A percentile compares a stretch with the other conserved stretches of the same genome.
These are phyloP conservation scores for Saccharomycopsis fibuligera DNA, from an alignment of 805 yeast species.

Conservation along the genomic window DNA sequence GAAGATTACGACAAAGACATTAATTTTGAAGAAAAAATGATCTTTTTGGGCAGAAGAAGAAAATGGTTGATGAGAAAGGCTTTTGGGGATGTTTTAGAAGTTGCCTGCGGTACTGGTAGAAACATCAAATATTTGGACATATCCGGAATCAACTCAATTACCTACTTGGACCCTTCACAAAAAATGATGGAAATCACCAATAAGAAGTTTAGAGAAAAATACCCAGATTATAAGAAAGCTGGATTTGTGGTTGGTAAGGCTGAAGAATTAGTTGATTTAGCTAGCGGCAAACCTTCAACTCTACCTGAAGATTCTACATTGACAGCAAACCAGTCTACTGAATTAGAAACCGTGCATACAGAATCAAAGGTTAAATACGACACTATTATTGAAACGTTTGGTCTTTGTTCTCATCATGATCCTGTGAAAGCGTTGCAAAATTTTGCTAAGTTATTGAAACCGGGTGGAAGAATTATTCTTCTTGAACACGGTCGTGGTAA, in stretches of 20 bases:
- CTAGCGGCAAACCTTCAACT: slow-evolving; percentile 29
- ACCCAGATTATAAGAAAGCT: slow-evolving; percentile 62
- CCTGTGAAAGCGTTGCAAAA: slow-evolving; percentile 78
- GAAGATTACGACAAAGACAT: slow-evolving; percentile 74
- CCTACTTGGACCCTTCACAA: slow-evolving; percentile 77
- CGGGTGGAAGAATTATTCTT: slow-evolving; percentile 83
- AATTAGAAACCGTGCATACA: slow-evolving; percentile 23
- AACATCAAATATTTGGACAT: slow-evolving; percentile 71
- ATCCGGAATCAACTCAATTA: slow-evolving; percentile 57
- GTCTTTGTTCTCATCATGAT: slow-evolving; percentile 91
- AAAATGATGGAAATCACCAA: slow-evolving; percentile 81
- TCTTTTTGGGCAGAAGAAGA: slow-evolving; percentile 51
- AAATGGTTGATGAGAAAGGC: slow-evolving; percentile 74
- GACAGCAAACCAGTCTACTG: slow-evolving; percentile 22
- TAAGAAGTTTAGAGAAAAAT: slow-evolving; percentile 60
- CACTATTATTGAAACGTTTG: slow-evolving; percentile 90
- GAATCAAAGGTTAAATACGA: slow-evolving; percentile 58
- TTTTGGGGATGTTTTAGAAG: slow-evolving; percentile 87
- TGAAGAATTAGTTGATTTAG: slow-evolving; percentile 63
- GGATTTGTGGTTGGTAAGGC: slow-evolving; percentile 90
- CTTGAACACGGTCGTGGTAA: slow-evolving; percentile 91
- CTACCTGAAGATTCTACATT: not conserved
- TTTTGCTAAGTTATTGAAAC: slow-evolving; percentile 66
- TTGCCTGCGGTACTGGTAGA: slow-evolving; percentile 94
- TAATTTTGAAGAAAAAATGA: slow-evolving; percentile 44